Base-by-base conservation (phyloP, 139 green algal species). In the Chlorella sorokiniana region DNA sequence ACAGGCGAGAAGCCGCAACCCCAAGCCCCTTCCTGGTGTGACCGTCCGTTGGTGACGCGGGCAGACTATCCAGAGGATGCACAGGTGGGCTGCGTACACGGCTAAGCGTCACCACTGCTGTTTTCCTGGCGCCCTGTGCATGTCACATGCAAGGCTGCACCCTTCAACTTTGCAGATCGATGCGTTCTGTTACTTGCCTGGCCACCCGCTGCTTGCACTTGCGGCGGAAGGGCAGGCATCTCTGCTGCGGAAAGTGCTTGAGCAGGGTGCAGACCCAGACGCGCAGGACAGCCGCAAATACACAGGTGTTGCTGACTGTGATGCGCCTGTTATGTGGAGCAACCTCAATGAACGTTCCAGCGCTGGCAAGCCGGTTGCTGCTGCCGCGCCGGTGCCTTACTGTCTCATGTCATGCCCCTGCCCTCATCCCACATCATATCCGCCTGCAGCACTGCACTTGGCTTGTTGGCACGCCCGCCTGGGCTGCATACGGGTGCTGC, bases 221-320 rank as follows among this genome's bases (percentile, higher is more conserved):
- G 63, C 77, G 1, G 48, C 41, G 22, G 77, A 83, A 31, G 77
- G 77, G 3, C 44, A 76, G 33, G 48, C 64, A 2, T 35, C 45
- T 8, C 45, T 83, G 77, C 64, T 83, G 37, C 33, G 38, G 33
- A 65, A 75, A 35, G 48, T 83, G 77, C 77, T 83, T 35, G 11
- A 54, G 22, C 29, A 69, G 9, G 77, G 64, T 18, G 63, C 4
- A 1, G 45, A 83, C 20, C 33, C 37, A 0, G 48, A 76, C 31
- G 77, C 59, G 2, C 33, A 37, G 29, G 77, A 83, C 45, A 54
- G 37, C 35, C 37, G 64, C 3, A 45, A 64, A 3, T 33, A 69
- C 77, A 76, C 77, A 31, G 77, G 76, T 72, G 37, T n/a, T n/a
- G n/a, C n/a, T n/a, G n/a, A n/a, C n/a, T n/a, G n/a, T n/a, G n/a